These are phyloP conservation scores for Paramyrothecium roridum DNA, from an alignment of 2,329 filamentous ascomycete species.

Conservation along the genomic window DNA sequence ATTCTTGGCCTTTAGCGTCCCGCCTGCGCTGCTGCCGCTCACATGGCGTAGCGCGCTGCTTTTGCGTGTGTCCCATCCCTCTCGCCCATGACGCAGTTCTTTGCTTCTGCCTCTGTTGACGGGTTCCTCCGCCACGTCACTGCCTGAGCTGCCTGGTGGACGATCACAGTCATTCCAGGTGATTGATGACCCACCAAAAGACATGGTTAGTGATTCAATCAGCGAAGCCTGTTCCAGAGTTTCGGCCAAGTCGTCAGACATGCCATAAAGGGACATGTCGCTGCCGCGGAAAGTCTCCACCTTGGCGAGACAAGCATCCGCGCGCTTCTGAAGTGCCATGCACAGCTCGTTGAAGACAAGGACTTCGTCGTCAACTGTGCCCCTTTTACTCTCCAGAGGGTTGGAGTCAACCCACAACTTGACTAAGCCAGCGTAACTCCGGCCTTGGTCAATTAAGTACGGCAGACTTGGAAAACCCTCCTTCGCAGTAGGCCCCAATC, in stretches of 20 bases:
- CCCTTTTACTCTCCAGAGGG: conserved; percentile 31
- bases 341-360: conserved; percentile 52
- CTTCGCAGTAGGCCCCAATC: conserved; percentile 73
- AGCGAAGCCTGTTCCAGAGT: conserved; percentile 40
- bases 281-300: conserved; percentile 42
- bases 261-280: conserved; percentile 25
- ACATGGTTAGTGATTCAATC: conserved; percentile 29
- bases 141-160: conserved; percentile 49
- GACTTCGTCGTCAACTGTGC: conserved; percentile 44
- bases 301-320: conserved; percentile 48
- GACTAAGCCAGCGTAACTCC: conserved; percentile 80
- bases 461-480: conserved; percentile 93
- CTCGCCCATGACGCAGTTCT: conserved; percentile 25
- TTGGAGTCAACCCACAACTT: conserved; percentile 70
- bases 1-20: conserved; percentile 31
- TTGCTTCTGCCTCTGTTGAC: conserved; percentile 24
- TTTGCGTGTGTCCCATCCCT: conserved; percentile 21
- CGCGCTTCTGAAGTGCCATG: conserved; percentile 44
- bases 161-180: conserved; percentile 25
- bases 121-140: conserved; percentile 32
- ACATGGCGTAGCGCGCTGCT: conserved; percentile 21
- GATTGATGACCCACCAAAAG: conserved; percentile 21
- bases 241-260: conserved; percentile 40
- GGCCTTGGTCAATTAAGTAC: conserved; percentile 85
- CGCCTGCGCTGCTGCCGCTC: conserved; percentile 20